Evolutionary conservation across 208 protist species (phyloP).

Genomic region (Tritrichomonas foetus): DNA sequence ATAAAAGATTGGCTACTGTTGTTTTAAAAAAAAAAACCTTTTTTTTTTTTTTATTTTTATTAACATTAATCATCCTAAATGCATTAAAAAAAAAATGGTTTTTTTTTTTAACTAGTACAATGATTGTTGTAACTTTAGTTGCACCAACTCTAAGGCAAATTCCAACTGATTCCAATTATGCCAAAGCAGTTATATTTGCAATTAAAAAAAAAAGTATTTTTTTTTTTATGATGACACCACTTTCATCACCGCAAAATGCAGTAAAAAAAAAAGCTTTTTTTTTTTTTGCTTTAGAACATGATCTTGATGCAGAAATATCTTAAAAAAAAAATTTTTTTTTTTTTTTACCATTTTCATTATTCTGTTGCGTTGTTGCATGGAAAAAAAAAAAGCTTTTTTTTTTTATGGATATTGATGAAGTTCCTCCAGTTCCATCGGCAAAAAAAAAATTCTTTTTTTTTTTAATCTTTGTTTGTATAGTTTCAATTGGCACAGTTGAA

Average conservation of each 20-base stretch:
- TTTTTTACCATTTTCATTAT: neutral
- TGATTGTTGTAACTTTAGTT: slow-evolving; percentile 26
- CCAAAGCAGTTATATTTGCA: neutral
- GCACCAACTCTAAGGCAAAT: slow-evolving; percentile 4
- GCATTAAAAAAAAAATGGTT: slow-evolving; percentile 18
- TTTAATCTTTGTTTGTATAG: neutral
- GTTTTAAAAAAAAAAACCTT: neutral
- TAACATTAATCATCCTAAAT: neutral
- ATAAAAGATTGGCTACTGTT: neutral
- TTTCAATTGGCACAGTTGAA: neutral
- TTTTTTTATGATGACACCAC: neutral
- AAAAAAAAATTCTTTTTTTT: neutral
- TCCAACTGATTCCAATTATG: neutral
- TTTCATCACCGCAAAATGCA: slow-evolving; percentile 23
- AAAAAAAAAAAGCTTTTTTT: neutral
- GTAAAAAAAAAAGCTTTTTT: neutral
- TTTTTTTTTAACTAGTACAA: neutral
- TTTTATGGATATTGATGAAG: neutral
- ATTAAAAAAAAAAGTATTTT: neutral
- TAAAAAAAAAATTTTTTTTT: neutral
- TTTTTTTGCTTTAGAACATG: neutral
- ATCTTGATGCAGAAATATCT: neutral
- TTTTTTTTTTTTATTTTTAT: neutral
- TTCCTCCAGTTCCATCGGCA: neutral
- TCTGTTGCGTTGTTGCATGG: neutral